phyloP scores from a whole-genome alignment of 208 protist genomes.

The Balamuthia mandrillaris region DNA sequence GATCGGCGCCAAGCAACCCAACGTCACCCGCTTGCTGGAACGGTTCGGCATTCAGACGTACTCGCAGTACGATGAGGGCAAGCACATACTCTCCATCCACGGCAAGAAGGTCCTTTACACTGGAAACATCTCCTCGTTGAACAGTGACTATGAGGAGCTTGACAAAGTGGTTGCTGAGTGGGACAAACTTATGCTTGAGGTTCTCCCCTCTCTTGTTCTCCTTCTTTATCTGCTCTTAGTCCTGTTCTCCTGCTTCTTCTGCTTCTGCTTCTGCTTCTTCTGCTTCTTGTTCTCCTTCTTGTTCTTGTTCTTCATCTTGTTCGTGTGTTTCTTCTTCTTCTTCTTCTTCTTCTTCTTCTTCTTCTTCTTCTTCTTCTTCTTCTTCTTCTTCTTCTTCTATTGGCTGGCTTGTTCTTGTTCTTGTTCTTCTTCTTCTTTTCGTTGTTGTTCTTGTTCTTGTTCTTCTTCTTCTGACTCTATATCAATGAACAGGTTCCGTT shows the following conservation, averaged over 20 bases:
- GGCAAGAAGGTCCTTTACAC: background rate
- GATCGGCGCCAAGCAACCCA: conserved; percentile 34
- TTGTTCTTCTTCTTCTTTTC: no score
- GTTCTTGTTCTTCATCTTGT: no score
- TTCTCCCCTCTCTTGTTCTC: background rate
- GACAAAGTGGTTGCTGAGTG: background rate
- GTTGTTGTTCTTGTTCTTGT: background rate
- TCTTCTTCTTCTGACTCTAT: background rate
- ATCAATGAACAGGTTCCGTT: background rate
- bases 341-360: no score
- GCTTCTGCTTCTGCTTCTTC: no score
- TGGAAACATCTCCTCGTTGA: conserved; percentile 33
- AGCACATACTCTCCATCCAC: conserved; percentile 41
- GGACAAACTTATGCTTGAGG: conserved; percentile 21
- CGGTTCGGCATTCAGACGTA: background rate
- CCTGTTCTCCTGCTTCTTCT: no score
- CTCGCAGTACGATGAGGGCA: conserved; percentile 41
- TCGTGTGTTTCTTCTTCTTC: no score
- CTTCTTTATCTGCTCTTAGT: no score
- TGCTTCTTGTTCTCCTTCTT: no score
- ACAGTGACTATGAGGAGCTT: background rate
- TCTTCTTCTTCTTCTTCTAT: no score
- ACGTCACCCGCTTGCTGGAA: background rate
- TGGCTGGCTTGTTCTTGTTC: no score
- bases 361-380: no score